These are phyloP conservation scores for Nitzschia sp. DNA, from an alignment of 108 stramenopile genomes.

Conservation along the genomic window DNA sequence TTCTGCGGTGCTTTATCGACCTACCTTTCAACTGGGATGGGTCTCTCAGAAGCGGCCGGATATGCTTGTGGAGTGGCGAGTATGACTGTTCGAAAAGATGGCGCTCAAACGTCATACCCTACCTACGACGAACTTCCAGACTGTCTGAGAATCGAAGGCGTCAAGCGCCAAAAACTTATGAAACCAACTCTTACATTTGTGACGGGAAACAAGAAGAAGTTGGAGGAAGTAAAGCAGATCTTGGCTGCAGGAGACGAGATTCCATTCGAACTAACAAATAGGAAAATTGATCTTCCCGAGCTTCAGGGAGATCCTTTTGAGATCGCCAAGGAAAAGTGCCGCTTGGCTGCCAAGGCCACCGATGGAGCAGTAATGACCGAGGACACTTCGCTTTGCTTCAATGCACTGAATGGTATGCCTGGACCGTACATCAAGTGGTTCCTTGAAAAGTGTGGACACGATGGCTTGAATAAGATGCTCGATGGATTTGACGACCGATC, in stretches of 20 bases:
- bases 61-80: conserved; percentile 85
- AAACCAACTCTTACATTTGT: conserved; percentile 86
- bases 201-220: conserved; percentile 99
- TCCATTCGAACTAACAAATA: conserved; percentile 76
- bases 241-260: conserved; percentile 43
- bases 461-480: conserved; percentile 87
- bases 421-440: conserved; percentile 99
- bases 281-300: conserved; percentile 91
- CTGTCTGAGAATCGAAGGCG: conserved; percentile 37
- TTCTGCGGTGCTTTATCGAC: conserved; percentile 82
- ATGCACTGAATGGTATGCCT: conserved; percentile 92
- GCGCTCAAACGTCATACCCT: conserved; percentile 81
- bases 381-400: conserved; percentile 96
- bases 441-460: conserved; percentile 90
- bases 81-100: conserved; percentile 79
- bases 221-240: conserved; percentile 91
- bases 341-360: conserved; percentile 78
- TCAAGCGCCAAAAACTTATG: conserved; percentile 12
- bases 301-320: conserved; percentile 95
- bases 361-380: conserved; percentile 93
- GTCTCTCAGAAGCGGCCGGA: conserved; percentile 47
- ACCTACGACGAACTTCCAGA: conserved; percentile 62
- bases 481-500: conserved; percentile 90
- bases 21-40: conserved; percentile 64
- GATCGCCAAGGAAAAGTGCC: conserved; percentile 95